These are phyloP conservation scores for Eragrostis tef DNA, from an alignment of 202 grass and related monocot genomes.

Conservation along the genomic window DNA sequence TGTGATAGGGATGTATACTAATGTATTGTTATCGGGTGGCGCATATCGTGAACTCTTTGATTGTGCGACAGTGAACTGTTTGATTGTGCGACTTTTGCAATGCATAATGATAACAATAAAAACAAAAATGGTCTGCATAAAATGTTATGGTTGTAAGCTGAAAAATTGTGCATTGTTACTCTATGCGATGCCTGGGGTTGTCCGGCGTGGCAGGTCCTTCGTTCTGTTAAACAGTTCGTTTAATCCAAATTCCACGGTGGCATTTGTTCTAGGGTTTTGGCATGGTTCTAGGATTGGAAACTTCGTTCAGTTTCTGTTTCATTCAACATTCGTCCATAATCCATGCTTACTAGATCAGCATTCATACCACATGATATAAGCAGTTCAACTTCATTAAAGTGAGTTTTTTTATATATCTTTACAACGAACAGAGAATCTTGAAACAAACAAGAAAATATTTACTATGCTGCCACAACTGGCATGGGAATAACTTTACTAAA, in stretches of 20 bases:
- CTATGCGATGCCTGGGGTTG: too few relatives aligned
- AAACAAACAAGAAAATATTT: slow-evolving; percentile 38
- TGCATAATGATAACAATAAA: neutral
- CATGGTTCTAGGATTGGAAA: slow-evolving; percentile 2
- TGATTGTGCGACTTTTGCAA: neutral
- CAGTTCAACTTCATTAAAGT: slow-evolving; percentile 4
- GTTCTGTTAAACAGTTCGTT: too few relatives aligned
- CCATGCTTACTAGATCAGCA: neutral
- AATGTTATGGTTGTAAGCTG: too few relatives aligned
- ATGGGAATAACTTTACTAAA: slow-evolving; percentile 28
- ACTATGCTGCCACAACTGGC: slow-evolving; percentile 8
- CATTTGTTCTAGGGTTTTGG: slow-evolving; percentile 29
- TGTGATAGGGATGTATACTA: neutral
- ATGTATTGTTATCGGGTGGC: neutral
- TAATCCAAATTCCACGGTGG: slow-evolving; percentile 2
- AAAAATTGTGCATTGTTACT: too few relatives aligned
- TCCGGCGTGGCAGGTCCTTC: too few relatives aligned
- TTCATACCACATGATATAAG: slow-evolving; percentile 6
- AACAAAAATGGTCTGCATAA: neutral
- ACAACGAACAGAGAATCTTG: slow-evolving; percentile 16
- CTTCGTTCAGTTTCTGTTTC: neutral
- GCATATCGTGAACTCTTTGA: neutral
- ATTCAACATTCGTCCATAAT: slow-evolving; percentile 6
- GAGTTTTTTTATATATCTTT: slow-evolving; percentile 22
- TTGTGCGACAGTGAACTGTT: neutral